Base-by-base conservation (phyloP, 768 basidiomycete genomes). In the Wakefieldia striispora region DNA sequence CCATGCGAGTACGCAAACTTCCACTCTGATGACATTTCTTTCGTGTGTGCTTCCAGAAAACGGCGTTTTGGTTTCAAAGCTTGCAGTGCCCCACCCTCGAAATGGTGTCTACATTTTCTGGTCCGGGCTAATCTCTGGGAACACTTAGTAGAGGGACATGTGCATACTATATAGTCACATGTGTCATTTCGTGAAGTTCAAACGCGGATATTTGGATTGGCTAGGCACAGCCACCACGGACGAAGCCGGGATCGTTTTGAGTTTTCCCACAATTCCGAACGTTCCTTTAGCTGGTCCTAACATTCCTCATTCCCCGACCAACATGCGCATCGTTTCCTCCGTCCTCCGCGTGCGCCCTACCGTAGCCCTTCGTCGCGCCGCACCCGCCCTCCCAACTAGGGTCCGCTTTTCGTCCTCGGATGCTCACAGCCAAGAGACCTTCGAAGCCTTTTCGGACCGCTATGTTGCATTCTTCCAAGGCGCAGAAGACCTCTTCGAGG, bases 401-500 rank as follows among this genome's bases (percentile, higher is more conserved):
- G 52, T 60, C 21, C 68, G 70, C 24, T 70, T 70, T 47, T 67
- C 70, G 27, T 71, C 74, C 36, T 76, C 80, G 41, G 72, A 72
- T 65, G 81, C 78, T 35, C 91, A 92, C 72, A 82, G 84, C 54
- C 86, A 92, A 70, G 95, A 97, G 75, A 80, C 88, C 16, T 97
- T 92, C 72, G 95, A 97, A 69, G 81, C 88, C 39, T 97, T 98
- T 78, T 91, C 90, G 62, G 81, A 85, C 53, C 91, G 95, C 66
- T 97, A 97, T 73, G 86, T 93, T 65, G 77, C 77, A 57, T 99
- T 99, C 74, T 99, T 99, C 81, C 73, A 89, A 65, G 79, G 82
- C 48, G 93, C 92, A 42, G 84, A 93, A 65, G 97, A 99, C 74
- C 81, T 97, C 50, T 99, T 99, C 67, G 97, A 99, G 77, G 88